Evolutionary conservation across 208 protist genomes (phyloP), one percentile per base, ranked within the genome.

Genomic region (Leishmania aethiopica): DNA sequence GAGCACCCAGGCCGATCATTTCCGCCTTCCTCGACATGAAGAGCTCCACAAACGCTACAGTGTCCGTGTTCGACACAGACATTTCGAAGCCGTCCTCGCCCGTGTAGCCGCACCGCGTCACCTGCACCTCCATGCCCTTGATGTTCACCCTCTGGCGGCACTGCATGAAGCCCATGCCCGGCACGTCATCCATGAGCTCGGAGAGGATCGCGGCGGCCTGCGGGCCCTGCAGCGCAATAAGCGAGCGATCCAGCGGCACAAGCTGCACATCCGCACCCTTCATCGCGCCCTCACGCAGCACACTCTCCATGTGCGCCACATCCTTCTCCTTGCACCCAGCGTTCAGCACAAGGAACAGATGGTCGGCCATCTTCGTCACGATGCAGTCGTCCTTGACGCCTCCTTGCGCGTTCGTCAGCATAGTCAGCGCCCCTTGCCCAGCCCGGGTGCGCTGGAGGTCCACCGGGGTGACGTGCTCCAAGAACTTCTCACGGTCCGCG

Each of bases 71-170:
- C 15, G 47, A 57, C n/a, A 93, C 91, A 1, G 90, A 82, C 49
- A 99, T 98, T 88, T 99, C 99, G 84, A 99, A 99, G 51, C 99
- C 99, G 88, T 99, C 99, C 89, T 99, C 99, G 73, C 99, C 99
- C 15, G 99, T 99, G 92, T 99, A 99, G 51, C 99, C 98, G 90
- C 94, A 99, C 75, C 98, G 92, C 3, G 96, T 94, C 32, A 99
- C 76, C 53, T 86, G 84, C 73, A 89, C 53, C 35, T 82, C 35
- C 73, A 96, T 84, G 28, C 90, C 90, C 37, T 90, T 84, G 37
- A 97, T 77, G 19, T 64, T 70, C 70, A 92, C 85, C 64, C 82
- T 84, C 70, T 87, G 82, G 28, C 77, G 80, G 25, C 90, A 87
- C 22, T 75, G 64, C 98, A 99, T 99, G 83, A 99, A 99, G 17